Evolutionary conservation across 495 filamentous ascomycete genomes (phyloP).

Genomic region (Neurospora sp.): DNA sequence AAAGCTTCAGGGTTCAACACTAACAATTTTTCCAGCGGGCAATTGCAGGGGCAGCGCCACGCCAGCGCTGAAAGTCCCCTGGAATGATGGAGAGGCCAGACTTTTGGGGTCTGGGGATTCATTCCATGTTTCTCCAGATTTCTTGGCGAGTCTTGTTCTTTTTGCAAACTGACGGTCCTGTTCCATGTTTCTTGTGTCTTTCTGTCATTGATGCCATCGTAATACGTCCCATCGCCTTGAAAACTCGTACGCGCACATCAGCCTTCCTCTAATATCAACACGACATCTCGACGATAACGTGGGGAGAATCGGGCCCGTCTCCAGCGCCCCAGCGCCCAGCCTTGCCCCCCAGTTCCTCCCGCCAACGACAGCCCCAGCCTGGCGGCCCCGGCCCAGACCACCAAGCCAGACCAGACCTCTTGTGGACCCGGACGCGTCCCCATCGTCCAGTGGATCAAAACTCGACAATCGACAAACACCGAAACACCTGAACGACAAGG

Average conservation of each 20-base stretch:
- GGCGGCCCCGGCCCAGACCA: background rate
- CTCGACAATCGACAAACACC: background rate
- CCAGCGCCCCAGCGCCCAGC: background rate
- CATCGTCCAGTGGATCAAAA: background rate
- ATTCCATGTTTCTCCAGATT: background rate
- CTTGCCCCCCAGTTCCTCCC: background rate
- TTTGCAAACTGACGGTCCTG: background rate
- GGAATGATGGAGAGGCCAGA: background rate
- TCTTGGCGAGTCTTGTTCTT: background rate
- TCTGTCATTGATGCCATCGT: background rate
- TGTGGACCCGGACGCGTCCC: background rate
- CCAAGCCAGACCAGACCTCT: background rate
- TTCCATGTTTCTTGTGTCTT: background rate
- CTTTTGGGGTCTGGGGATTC: background rate
- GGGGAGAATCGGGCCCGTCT: background rate
- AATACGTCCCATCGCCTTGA: background rate
- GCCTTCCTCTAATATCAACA: background rate
- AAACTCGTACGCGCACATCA: background rate
- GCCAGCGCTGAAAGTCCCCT: background rate
- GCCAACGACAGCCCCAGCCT: background rate
- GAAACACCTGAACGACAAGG: background rate
- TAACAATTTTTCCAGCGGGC: background rate
- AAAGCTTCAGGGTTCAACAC: background rate
- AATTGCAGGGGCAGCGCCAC: background rate
- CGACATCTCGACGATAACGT: background rate